Base-by-base conservation (phyloP, 345 rosid genomes). In the Syzygium aromaticum region DNA sequence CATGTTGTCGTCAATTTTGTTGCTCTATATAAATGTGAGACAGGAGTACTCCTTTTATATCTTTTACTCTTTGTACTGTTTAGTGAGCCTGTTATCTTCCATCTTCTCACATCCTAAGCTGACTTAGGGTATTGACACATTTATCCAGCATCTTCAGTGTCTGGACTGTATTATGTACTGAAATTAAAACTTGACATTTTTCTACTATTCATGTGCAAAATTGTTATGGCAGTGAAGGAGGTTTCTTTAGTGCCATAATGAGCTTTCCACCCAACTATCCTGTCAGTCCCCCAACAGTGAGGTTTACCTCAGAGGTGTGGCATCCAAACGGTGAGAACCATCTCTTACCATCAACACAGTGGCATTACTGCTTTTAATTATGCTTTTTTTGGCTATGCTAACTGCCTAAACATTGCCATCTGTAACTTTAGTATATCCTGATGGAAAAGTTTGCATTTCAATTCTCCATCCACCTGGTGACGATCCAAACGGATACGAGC, bases 391-490 rank as follows among this genome's bases (percentile, higher is more conserved):
- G 2, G 33, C 84, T 57, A 73, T 73, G 19, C 82, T 73, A 73
- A 73, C 82, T 38, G 15, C 27, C 82, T 73, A 9, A 54, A 25
- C 63, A 84, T 54, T 80, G 54, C 21, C 11, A 73, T 90, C 51
- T 56, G 89, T 51, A 54, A 16, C 30, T 89, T 87, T 90, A 98
- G 99, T 96, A 73, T 98, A 98, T 88, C 82, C 95, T 19, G 98
- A 98, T 92, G 99, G 99, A 49, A 95, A 94, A 73, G 99, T 98
- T 88, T 98, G 99, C 92, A 98, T 98, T 86, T 98, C 99, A 28
- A 96, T 98, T 89, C 98, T 98, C 86, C 99, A 98, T 90, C 99
- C 99, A 77, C 99, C 99, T 9, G 99, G 99, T 82, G 99, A 96
- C 84, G 99, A 98, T 90, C 99, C 99, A 63, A 95, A 93, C 63